Evolutionary conservation across 129 eudicot genomes (phyloP).

Genomic region (Tagetes patula): DNA sequence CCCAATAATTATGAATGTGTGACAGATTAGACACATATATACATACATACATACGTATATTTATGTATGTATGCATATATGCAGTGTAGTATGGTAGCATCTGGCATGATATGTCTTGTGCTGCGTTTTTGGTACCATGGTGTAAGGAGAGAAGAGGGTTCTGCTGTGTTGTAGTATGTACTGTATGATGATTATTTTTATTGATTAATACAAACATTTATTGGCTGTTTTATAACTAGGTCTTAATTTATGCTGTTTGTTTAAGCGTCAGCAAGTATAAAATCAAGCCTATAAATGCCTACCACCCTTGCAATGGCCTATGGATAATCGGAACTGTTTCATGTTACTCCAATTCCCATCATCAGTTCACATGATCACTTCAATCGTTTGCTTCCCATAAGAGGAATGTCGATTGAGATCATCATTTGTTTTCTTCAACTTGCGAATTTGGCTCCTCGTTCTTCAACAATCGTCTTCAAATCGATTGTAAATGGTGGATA

Average conservation of each 20-base stretch:
- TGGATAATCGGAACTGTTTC: no score
- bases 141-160: slow-evolving; percentile 17
- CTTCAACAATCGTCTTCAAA: no score
- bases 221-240: neutral
- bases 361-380: no score
- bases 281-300: no score
- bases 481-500: no score
- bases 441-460: no score
- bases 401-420: no score
- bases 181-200: slow-evolving; percentile 24
- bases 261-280: no score
- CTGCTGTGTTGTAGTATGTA: slow-evolving; percentile 24
- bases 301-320: no score
- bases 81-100: slow-evolving; percentile 24
- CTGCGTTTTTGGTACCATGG: slow-evolving; percentile 30
- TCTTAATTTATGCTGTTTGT: neutral
- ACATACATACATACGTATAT: slow-evolving; percentile 3
- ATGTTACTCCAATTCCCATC: no score
- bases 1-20: slow-evolving; percentile 57
- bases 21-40: slow-evolving; percentile 24
- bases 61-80: slow-evolving; percentile 7
- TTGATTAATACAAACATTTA: slow-evolving; percentile 20
- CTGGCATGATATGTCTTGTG: slow-evolving; percentile 21
- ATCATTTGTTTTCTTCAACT: no score
- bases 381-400: no score